Evolutionary conservation across 139 green algal species (phyloP).

Genomic region (Mesostigma viride): DNA sequence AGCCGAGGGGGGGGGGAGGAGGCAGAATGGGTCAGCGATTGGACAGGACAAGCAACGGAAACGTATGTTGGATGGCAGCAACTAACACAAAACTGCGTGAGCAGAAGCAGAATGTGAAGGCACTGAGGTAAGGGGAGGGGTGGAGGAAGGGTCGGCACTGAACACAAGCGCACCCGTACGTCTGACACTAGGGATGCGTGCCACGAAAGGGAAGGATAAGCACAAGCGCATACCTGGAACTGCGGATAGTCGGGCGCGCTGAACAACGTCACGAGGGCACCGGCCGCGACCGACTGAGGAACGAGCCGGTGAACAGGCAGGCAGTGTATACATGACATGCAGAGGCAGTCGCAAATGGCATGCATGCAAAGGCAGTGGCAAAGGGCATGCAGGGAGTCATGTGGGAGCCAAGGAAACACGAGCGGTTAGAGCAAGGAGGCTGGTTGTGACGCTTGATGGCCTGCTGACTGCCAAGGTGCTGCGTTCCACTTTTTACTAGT

Average conservation of each 20-base stretch:
- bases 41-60: not conserved
- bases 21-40: not conserved
- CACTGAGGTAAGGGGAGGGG: not conserved
- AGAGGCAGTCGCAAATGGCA: no score
- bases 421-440: no score
- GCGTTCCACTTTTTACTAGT: no score
- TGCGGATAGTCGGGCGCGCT: constrained; percentile 86
- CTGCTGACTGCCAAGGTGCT: no score
- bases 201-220: not conserved
- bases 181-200: not conserved
- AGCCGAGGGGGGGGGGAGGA: not conserved
- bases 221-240: constrained; percentile 31
- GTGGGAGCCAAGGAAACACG: no score
- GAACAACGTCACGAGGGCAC: constrained; percentile 76
- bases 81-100: no score
- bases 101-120: not conserved
- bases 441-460: no score
- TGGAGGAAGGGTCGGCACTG: not conserved
- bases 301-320: no score
- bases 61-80: no score
- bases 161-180: not conserved
- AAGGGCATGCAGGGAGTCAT: no score
- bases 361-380: no score
- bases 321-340: no score
- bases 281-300: constrained; percentile 32